phyloP scores from a whole-genome alignment of 2,329 filamentous ascomycete genomes.

The Colletotrichum liriopes region DNA sequence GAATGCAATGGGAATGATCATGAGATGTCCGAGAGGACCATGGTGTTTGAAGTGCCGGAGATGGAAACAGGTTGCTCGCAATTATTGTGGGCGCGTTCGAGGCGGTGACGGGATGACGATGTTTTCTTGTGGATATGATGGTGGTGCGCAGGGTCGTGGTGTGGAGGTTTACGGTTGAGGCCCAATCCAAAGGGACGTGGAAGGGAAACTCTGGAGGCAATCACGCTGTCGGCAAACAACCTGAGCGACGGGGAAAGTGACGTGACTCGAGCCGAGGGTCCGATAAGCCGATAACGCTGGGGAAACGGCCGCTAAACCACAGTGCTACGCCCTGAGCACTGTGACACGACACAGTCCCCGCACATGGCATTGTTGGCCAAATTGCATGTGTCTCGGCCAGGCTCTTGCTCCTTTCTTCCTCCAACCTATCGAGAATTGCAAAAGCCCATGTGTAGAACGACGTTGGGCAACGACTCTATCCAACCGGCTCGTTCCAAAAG shows the following conservation, averaged over 20 bases:
- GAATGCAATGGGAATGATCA: conserved; percentile 2
- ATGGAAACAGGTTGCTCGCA: background rate
- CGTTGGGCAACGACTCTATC: background rate
- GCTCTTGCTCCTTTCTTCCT: background rate
- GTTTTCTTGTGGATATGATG: conserved; percentile 21
- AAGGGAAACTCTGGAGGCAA: conserved; percentile 4
- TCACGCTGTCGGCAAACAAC: conserved; percentile 12
- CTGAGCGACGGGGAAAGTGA: conserved; percentile 13
- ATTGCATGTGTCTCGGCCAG: background rate
- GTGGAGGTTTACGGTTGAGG: conserved; percentile 32
- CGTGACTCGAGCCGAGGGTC: conserved; percentile 38
- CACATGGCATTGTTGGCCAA: conserved; percentile 23
- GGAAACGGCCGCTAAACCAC: conserved; percentile 33
- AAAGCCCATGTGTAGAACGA: background rate
- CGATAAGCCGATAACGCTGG: conserved; percentile 39
- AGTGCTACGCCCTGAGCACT: background rate
- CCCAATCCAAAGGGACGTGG: conserved; percentile 2
- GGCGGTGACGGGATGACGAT: conserved; percentile 6
- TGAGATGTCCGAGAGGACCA: conserved; percentile 6
- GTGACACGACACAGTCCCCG: conserved; percentile 27
- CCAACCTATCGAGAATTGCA: background rate
- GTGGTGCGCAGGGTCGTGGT: background rate
- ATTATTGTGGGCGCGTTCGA: conserved; percentile 1
- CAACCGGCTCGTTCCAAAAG: background rate
- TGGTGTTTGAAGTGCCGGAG: background rate